Evolutionary conservation across 2,329 filamentous ascomycete species (phyloP).

Genomic region (Aureobasidium sp.): DNA sequence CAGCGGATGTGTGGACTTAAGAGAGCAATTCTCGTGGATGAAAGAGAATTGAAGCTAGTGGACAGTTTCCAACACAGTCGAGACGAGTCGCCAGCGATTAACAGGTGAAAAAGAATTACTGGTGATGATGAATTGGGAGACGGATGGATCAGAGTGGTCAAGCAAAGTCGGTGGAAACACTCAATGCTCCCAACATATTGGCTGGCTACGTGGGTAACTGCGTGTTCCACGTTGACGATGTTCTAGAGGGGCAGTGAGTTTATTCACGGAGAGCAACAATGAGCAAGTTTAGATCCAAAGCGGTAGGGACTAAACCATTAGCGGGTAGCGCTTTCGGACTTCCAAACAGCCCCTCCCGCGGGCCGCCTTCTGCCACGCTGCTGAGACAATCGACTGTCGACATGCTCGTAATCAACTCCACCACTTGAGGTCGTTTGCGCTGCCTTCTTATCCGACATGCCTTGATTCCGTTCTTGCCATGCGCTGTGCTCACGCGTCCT

Average conservation of each 20-base stretch:
- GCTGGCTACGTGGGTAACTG: neutral
- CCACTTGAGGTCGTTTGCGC: slow-evolving; percentile 2
- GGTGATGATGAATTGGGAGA: neutral
- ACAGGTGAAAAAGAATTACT: neutral
- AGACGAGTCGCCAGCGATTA: neutral
- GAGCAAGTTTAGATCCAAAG: neutral
- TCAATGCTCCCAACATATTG: neutral
- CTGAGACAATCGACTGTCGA: neutral
- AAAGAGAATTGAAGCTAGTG: neutral
- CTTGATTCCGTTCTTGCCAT: neutral
- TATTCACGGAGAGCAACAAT: neutral
- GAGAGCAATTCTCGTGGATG: neutral
- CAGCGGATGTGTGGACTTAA: neutral
- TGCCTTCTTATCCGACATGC: neutral
- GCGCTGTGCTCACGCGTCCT: neutral
- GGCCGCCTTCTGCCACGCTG: neutral
- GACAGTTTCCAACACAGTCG: neutral
- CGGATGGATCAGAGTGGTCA: too few species aligned
- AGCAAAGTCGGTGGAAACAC: neutral
- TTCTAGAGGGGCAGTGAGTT: neutral
- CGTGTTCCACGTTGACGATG: neutral
- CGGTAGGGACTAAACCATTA: neutral
- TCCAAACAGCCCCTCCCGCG: neutral
- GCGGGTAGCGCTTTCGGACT: neutral
- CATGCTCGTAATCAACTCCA: neutral